Evolutionary conservation across 192 early-diverging fungal genomes (phyloP).

Genomic region (Helicostylum pulchrum): DNA sequence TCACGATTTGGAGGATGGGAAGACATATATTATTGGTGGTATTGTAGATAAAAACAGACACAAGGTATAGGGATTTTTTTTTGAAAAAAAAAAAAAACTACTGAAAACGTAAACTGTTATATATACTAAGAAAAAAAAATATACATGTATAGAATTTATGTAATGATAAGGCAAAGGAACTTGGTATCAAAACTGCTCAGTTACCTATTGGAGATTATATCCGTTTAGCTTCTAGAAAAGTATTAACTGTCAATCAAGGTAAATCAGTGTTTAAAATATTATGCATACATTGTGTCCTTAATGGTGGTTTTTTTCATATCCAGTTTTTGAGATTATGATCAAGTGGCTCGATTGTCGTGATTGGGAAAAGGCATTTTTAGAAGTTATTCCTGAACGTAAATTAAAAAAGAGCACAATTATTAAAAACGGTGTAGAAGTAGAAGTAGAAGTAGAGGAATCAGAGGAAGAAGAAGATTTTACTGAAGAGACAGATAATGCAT

Average conservation of each 20-base stretch:
- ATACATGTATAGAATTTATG: slow-evolving; percentile 56
- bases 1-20: slow-evolving; percentile 62
- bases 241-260: slow-evolving; percentile 94
- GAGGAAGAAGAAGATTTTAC: not conserved
- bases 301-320: not conserved
- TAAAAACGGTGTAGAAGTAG: slow-evolving; percentile 7
- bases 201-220: slow-evolving; percentile 89
- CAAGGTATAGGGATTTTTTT: slow-evolving; percentile 42
- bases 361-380: slow-evolving; percentile 86
- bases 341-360: slow-evolving; percentile 70
- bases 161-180: slow-evolving; percentile 70
- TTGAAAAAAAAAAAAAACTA: not conserved
- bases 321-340: slow-evolving; percentile 89
- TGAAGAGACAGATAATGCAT: no score
- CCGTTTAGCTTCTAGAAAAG: slow-evolving; percentile 72
- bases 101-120: not conserved
- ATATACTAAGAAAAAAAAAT: not conserved
- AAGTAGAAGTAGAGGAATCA: not conserved
- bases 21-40: slow-evolving; percentile 89
- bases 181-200: slow-evolving; percentile 70
- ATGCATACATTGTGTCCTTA: not conserved
- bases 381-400: slow-evolving; percentile 92
- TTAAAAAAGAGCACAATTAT: slow-evolving; percentile 45
- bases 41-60: slow-evolving; percentile 94
- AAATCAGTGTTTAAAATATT: not conserved